Evolutionary conservation across 805 yeast genomes (phyloP), one percentile per base, ranked within the genome.

Genomic region (Danielia oregonensis): DNA sequence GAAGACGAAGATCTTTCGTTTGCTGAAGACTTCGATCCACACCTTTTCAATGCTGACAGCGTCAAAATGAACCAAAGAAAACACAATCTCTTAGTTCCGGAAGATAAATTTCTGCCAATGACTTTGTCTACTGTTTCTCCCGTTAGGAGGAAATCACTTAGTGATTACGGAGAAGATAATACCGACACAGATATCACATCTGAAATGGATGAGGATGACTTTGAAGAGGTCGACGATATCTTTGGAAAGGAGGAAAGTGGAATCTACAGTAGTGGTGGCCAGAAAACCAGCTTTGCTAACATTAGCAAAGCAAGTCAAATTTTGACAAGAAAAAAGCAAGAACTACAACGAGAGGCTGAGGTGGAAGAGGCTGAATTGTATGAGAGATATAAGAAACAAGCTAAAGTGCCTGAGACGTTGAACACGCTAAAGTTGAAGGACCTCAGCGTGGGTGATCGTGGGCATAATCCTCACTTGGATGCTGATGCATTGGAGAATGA

Each of bases 131-230:
- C 42, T 24, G 33, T 37, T 13, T 43, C 48, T 14, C 51, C 51
- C 2, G 26, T 42, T 6, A 38, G 51, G n/a, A 36, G 59, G 6
- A 52, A 49, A 24, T 49, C 63, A 1, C 40, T 63, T 26, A 54
- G 63, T 37, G 67, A 63, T 17, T 63, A 62, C 38, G 61, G 70
- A 35, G 71, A 65, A 35, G 61, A 51, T n/a, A n/a, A n/a, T n/a
- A 47, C 52, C 4, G 68, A 61, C 21, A 66, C 71, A 0, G 70
- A 64, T 32, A 54, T 56, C 24, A 65, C 72, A 2, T 19, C 22
- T 9, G 61, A 63, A 23, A 47, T 65, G 40, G 53, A 61, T 33
- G 70, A 62, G 17, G 65, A 61, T 2, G 70, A 60, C 19, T 53
- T 56, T 36, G 67, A 61, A 32, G 66, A 60, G 16, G 35, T 62